phyloP scores from a whole-genome alignment of 352 stramenopile species.

The Pythium dissotocum region DNA sequence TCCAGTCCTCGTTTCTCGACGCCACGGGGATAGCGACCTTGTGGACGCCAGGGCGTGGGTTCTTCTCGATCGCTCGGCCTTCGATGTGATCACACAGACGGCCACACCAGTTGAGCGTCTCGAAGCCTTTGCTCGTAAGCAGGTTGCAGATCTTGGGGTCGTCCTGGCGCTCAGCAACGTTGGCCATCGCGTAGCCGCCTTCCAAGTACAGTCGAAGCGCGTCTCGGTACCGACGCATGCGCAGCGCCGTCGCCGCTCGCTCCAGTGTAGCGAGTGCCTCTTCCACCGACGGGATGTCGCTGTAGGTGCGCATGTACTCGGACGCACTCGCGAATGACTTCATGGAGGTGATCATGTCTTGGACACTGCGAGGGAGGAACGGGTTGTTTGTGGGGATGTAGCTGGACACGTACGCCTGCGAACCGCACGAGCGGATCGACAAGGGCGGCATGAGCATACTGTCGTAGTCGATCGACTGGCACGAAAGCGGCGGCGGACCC shows the following conservation, averaged over 20 bases:
- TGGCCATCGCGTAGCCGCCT: constrained; percentile 82
- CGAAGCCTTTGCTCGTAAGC: constrained; percentile 82
- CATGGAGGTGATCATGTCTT: constrained; percentile 79
- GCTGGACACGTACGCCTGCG: constrained; percentile 73
- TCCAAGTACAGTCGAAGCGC: constrained; percentile 84
- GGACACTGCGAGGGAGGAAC: constrained; percentile 60
- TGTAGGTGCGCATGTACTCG: constrained; percentile 74
- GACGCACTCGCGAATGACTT: constrained; percentile 76
- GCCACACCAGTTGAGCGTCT: constrained; percentile 86
- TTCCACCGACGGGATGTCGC: constrained; percentile 72
- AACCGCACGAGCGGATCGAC: constrained; percentile 75
- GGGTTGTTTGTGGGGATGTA: constrained; percentile 67
- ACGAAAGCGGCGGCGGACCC: constrained; percentile 24
- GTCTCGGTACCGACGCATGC: constrained; percentile 68
- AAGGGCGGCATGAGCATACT: constrained; percentile 56
- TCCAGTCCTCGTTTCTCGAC: constrained; percentile 78
- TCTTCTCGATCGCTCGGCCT: constrained; percentile 72
- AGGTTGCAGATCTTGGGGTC: constrained; percentile 87
- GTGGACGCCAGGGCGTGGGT: constrained; percentile 71
- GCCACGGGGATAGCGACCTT: constrained; percentile 74
- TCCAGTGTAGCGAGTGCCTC: constrained; percentile 77
- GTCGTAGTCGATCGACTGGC: constrained; percentile 58
- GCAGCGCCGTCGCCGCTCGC: constrained; percentile 58
- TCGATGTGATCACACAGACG: constrained; percentile 84
- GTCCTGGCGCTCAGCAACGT: constrained; percentile 73